phyloP scores from a whole-genome alignment of 345 rosid genomes.

The Hibiscus tridactylites region DNA sequence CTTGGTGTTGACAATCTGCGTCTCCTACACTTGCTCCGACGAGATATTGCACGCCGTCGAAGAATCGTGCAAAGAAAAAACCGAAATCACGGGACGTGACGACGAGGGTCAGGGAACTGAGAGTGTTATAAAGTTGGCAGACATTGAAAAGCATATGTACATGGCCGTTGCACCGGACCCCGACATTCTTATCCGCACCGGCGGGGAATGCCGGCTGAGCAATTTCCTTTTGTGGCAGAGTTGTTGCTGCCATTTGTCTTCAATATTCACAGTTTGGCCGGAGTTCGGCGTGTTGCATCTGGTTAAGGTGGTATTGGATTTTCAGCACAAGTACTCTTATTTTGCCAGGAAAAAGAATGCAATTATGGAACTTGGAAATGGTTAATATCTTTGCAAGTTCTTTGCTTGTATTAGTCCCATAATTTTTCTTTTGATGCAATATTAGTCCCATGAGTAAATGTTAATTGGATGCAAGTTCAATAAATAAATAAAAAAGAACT shows the following conservation, averaged over 20 bases:
- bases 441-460: too few relatives aligned
- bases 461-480: too few relatives aligned
- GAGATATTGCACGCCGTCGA: conserved; percentile 43
- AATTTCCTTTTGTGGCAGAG: conserved; percentile 77
- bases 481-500: too few relatives aligned
- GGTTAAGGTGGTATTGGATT: conserved; percentile 9
- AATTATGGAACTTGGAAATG: not conserved
- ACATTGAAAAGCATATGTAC: conserved; percentile 59
- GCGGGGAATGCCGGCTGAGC: conserved; percentile 73
- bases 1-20: conserved; percentile 26
- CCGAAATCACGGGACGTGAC: not conserved
- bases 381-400: not conserved
- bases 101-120: too few relatives aligned
- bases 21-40: conserved; percentile 34
- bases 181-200: conserved; percentile 56
- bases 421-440: not conserved
- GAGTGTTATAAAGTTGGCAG: conserved; percentile 25
- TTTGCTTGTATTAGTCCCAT: not conserved
- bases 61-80: conserved; percentile 27
- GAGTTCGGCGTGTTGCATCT: conserved; percentile 26
- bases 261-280: conserved; percentile 58
- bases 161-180: conserved; percentile 76
- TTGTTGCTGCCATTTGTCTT: conserved; percentile 11
- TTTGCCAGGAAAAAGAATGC: not conserved
- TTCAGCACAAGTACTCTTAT: not conserved